Evolutionary conservation across 495 filamentous ascomycete genomes (phyloP).

Genomic region (Aspergillus panamensis): DNA sequence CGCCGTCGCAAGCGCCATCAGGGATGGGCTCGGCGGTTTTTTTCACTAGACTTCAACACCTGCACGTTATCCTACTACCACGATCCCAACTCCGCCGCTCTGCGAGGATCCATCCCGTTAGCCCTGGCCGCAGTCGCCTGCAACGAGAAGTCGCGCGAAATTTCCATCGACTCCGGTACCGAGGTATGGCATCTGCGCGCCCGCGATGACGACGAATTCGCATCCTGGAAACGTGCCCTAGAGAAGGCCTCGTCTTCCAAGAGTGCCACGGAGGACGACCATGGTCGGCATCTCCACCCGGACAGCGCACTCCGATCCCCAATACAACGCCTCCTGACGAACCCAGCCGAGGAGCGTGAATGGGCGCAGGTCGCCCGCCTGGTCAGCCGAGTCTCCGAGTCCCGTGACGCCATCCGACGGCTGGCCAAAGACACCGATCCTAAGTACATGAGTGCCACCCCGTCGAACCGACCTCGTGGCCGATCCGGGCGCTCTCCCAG

Average conservation of each 20-base stretch:
- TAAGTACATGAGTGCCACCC: conserved; percentile 45
- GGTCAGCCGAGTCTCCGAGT: conserved; percentile 78
- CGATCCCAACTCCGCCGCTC: conserved; percentile 81
- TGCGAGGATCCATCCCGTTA: conserved; percentile 88
- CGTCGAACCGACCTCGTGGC: conserved; percentile 29
- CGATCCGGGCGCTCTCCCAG: conserved; percentile 43
- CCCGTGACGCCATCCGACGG: conserved; percentile 78
- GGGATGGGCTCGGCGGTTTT: conserved; percentile 88
- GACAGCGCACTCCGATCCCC: conserved; percentile 33
- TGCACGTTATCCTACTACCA: conserved; percentile 95
- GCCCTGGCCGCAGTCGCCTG: conserved; percentile 86
- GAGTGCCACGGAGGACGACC: conserved; percentile 23
- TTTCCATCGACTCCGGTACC: conserved; percentile 93
- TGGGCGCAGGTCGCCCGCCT: conserved; percentile 82
- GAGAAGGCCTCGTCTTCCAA: conserved; percentile 70
- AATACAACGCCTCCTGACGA: conserved; percentile 28
- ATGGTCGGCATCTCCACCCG: conserved; percentile 21
- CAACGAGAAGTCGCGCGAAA: conserved; percentile 80
- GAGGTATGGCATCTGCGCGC: conserved; percentile 97
- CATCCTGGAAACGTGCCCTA: conserved; percentile 78
- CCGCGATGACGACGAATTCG: conserved; percentile 75
- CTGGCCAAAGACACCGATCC: conserved; percentile 79
- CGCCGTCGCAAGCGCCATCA: conserved; percentile 88
- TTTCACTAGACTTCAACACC: conserved; percentile 87
- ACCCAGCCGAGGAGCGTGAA: conserved; percentile 64